These are phyloP conservation scores for Capsicum baccatum DNA, from an alignment of 257 asterid species.

Conservation along the genomic window DNA sequence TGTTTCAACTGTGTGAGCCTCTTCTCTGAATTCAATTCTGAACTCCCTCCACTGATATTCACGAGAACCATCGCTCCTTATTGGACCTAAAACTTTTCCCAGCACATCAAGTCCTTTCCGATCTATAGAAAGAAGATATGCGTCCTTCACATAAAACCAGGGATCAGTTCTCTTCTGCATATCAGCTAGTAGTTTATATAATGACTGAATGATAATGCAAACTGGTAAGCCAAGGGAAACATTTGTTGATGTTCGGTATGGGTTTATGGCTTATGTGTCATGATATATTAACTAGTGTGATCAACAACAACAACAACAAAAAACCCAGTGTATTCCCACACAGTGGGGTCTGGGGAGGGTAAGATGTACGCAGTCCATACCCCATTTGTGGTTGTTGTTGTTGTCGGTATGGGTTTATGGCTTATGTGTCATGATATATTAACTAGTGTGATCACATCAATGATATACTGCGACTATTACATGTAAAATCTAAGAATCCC, in stretches of 20 bases:
- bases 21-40: constrained; percentile 61
- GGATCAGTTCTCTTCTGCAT: constrained; percentile 16
- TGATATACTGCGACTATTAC: not conserved
- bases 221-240: not conserved
- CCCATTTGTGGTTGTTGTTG: too few species aligned
- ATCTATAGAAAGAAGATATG: constrained; percentile 73
- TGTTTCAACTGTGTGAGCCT: constrained; percentile 58
- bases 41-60: constrained; percentile 84
- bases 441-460: not conserved
- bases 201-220: not conserved
- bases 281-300: not conserved
- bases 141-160: constrained; percentile 61
- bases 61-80: constrained; percentile 57
- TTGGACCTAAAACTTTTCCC: constrained; percentile 66
- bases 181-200: constrained; percentile 11
- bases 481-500: not conserved
- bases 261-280: constrained; percentile 7
- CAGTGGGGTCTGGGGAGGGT: too few species aligned
- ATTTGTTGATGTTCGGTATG: constrained; percentile 10
- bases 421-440: not conserved
- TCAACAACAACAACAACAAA: too few species aligned
- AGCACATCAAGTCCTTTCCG: constrained; percentile 82
- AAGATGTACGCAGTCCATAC: too few species aligned
- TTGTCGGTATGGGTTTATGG: not conserved
- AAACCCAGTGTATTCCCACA: too few species aligned